phyloP scores from a whole-genome alignment of 106 monocot species.

The Dioscorea dumetorum region DNA sequence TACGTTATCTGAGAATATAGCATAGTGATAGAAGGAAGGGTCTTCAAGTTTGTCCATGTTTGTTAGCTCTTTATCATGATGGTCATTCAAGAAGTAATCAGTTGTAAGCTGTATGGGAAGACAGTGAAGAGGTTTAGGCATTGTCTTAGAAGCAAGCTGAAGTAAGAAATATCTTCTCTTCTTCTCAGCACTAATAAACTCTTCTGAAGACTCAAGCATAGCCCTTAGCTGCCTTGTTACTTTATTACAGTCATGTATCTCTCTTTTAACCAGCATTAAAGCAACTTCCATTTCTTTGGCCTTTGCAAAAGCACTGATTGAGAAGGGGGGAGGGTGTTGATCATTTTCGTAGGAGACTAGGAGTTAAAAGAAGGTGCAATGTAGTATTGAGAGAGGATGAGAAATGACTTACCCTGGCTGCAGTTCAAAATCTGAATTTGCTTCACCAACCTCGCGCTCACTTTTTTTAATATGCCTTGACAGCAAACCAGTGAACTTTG shows the following conservation, averaged over 20 bases:
- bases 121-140: constrained; percentile 44
- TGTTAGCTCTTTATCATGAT: constrained; percentile 2
- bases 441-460: constrained; percentile 17
- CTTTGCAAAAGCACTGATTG: constrained; percentile 22
- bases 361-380: background rate
- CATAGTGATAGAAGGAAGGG: constrained; percentile 48
- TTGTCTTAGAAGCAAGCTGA: constrained; percentile 43
- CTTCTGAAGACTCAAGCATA: constrained; percentile 38
- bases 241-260: constrained; percentile 22
- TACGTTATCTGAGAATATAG: constrained; percentile 64
- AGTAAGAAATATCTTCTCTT: constrained; percentile 30
- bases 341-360: background rate
- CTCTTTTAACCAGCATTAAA: constrained; percentile 24
- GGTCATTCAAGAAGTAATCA: constrained; percentile 33
- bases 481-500: constrained; percentile 20
- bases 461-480: constrained; percentile 21
- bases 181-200: constrained; percentile 18
- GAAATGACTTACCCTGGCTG: constrained; percentile 17
- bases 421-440: constrained; percentile 34
- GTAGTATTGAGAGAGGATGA: background rate
- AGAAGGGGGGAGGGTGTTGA: background rate
- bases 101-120: constrained; percentile 40
- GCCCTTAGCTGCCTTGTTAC: constrained; percentile 41
- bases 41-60: constrained; percentile 32
- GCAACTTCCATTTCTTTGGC: constrained; percentile 37